Percentiles rank a stretch among this genome's conserved stretches.
phyloP scores from a whole-genome alignment of 164 flowering plant species.

The Magnolia changhungtana region DNA sequence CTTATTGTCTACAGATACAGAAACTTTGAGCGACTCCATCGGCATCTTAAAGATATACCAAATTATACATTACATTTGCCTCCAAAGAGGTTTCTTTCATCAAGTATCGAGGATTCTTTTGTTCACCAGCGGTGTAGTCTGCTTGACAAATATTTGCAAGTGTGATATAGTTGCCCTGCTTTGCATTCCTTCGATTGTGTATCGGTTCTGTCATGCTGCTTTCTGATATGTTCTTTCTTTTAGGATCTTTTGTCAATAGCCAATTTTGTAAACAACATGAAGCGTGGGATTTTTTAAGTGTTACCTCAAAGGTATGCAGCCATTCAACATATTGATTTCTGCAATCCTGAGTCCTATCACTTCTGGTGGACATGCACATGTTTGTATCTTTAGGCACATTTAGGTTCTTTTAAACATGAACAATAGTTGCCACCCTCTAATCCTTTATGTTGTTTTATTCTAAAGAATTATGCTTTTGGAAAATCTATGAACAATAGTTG shows the following conservation, averaged over 20 bases:
- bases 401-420: not conserved
- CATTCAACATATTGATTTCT: not conserved
- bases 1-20: too few species aligned
- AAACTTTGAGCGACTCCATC: too few species aligned
- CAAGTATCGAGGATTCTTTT: constrained; percentile 94
- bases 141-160: constrained; percentile 94
- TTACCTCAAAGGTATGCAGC: constrained; percentile 72
- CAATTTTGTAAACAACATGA: constrained; percentile 98
- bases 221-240: constrained; percentile 10
- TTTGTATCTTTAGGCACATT: not conserved
- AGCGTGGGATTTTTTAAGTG: constrained; percentile 96
- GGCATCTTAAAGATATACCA: too few species aligned
- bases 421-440: too few species aligned
- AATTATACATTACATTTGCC: too few species aligned
- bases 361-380: not conserved
- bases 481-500: constrained; percentile 34
- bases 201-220: constrained; percentile 14
- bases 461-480: constrained; percentile 88
- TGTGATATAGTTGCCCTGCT: constrained; percentile 26
- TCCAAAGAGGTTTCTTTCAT: constrained; percentile 65
- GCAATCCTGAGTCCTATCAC: not conserved
- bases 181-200: constrained; percentile 2
- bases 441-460: constrained; percentile 2
- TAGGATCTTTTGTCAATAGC: constrained; percentile 96
- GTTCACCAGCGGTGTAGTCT: constrained; percentile 98